These are phyloP conservation scores for Rhytidhysteron rufulum DNA, from an alignment of 2,329 filamentous ascomycete genomes.

Conservation along the genomic window DNA sequence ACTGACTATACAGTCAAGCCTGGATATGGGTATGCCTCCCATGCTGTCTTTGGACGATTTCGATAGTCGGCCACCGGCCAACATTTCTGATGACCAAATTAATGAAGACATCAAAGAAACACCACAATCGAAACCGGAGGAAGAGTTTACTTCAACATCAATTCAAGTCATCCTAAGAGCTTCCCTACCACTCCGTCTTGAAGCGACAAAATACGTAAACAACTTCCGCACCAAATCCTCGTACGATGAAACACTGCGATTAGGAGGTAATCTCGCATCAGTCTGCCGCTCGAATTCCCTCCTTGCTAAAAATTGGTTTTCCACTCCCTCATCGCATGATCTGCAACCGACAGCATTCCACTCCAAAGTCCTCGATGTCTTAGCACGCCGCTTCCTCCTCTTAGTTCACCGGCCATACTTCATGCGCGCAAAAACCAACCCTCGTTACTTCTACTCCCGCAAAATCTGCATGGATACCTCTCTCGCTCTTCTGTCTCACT, in stretches of 20 bases:
- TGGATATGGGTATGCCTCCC: slow-evolving; percentile 36
- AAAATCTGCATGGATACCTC: slow-evolving; percentile 45
- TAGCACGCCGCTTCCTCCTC: slow-evolving; percentile 54
- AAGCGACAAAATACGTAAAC: slow-evolving; percentile 31
- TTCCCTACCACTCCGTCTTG: slow-evolving; percentile 33
- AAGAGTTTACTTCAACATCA: slow-evolving; percentile 32
- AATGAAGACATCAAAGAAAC: slow-evolving; percentile 34
- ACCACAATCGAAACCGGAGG: slow-evolving; percentile 18
- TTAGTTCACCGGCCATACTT: slow-evolving; percentile 52
- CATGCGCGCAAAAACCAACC: slow-evolving; percentile 40
- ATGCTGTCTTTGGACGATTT: slow-evolving; percentile 35
- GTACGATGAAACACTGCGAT: slow-evolving; percentile 24
- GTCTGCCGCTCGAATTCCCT: slow-evolving; percentile 16
- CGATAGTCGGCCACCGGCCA: slow-evolving; percentile 34
- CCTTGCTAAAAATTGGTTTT: slow-evolving; percentile 14
- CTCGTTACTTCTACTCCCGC: slow-evolving; percentile 48
- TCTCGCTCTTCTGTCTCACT: slow-evolving; percentile 11
- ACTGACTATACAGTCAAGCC: slow-evolving; percentile 32
- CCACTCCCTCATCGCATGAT: neutral
- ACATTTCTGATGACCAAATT: slow-evolving; percentile 19
- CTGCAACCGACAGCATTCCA: slow-evolving; percentile 30
- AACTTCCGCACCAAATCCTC: slow-evolving; percentile 24
- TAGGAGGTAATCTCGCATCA: slow-evolving; percentile 23
- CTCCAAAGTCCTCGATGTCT: slow-evolving; percentile 50
- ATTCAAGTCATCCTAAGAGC: slow-evolving; percentile 32